phyloP scores from a whole-genome alignment of 495 filamentous ascomycete species.

The Podospora tetraspora region DNA sequence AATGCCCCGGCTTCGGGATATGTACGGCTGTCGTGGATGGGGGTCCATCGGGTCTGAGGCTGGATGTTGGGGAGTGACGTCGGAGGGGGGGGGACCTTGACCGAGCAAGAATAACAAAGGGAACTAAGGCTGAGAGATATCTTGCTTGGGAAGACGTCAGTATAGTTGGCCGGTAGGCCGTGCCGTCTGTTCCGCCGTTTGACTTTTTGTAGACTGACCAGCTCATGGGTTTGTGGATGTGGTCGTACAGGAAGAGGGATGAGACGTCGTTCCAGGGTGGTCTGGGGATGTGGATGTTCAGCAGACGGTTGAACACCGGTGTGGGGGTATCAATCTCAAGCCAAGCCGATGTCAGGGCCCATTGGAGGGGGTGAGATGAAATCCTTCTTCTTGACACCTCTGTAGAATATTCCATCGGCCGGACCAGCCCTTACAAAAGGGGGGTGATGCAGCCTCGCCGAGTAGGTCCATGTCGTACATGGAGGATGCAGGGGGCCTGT shows the following conservation, averaged over 20 bases:
- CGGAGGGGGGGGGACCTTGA: not conserved
- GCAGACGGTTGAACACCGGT: not conserved
- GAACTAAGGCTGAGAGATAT: not conserved
- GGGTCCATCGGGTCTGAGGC: not conserved
- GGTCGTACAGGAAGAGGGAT: not conserved
- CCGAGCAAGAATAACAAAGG: not conserved
- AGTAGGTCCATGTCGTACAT: not conserved
- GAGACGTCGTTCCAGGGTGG: not conserved
- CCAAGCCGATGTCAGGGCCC: not conserved
- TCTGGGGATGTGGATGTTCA: not conserved
- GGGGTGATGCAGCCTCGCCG: not conserved
- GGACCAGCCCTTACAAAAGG: not conserved
- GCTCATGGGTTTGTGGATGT: not conserved
- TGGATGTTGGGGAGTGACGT: not conserved
- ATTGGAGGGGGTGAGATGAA: not conserved
- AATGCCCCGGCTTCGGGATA: not conserved
- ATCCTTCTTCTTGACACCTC: not conserved
- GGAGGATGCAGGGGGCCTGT: not conserved
- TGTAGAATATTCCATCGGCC: not conserved
- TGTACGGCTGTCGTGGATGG: not conserved
- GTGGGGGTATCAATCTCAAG: not conserved
- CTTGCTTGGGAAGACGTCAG: not conserved
- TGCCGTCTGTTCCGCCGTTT: not conserved
- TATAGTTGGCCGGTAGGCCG: not conserved
- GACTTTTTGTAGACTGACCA: not conserved